A percentile compares a stretch with the other conserved stretches of the same genome.
phyloP scores from a whole-genome alignment of 495 filamentous ascomycete genomes.

The Penicillium lividum region DNA sequence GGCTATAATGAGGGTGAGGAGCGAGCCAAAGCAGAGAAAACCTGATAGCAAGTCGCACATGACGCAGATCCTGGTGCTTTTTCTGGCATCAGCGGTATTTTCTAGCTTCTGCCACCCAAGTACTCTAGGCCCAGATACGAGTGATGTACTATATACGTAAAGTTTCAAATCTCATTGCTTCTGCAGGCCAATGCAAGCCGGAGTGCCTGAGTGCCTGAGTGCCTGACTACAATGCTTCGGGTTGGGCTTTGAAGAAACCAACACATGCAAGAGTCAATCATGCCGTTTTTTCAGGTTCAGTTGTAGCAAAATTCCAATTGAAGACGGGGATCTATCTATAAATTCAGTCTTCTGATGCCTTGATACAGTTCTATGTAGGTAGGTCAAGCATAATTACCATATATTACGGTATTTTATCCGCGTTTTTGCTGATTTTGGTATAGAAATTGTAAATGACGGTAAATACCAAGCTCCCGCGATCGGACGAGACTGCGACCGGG shows the following conservation, averaged over 20 bases:
- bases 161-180: neutral
- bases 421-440: neutral
- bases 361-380: neutral
- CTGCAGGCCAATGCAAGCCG: conserved; percentile 25
- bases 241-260: conserved; percentile 19
- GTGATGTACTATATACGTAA: neutral
- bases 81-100: neutral
- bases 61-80: neutral
- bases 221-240: neutral
- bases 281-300: neutral
- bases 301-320: neutral
- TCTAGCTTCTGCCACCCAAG: neutral
- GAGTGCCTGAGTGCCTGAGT: conserved; percentile 20
- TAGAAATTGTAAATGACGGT: neutral
- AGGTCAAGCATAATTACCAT: neutral
- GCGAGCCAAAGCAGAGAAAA: neutral
- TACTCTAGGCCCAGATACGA: neutral
- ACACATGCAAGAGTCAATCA: neutral
- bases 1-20: neutral
- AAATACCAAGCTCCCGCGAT: conserved; percentile 4
- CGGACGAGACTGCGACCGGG: conserved; percentile 14
- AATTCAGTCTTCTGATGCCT: neutral
- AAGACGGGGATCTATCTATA: neutral
- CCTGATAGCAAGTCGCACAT: neutral
- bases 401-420: neutral